phyloP scores from a whole-genome alignment of 202 grass and related monocot species.

The Schoenoplectus triqueter region DNA sequence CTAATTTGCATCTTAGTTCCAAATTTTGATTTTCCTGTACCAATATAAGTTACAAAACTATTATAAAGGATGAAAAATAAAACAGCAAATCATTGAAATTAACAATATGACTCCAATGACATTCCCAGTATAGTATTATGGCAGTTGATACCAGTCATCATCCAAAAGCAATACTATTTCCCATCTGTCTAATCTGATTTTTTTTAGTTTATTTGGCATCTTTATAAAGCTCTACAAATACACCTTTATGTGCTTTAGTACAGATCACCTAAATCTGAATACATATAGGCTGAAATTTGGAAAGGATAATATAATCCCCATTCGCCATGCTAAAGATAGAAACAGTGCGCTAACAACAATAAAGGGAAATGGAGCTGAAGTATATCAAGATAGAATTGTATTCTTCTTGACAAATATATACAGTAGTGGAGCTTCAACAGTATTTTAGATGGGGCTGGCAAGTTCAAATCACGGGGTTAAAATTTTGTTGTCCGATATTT shows the following conservation, averaged over 20 bases:
- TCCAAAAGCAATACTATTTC: background rate
- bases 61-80: background rate
- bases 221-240: background rate
- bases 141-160: background rate
- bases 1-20: constrained; percentile 43
- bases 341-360: background rate
- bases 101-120: constrained; percentile 17
- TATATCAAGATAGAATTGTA: background rate
- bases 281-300: background rate
- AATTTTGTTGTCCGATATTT: too few species aligned
- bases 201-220: background rate
- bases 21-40: constrained; percentile 44
- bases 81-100: background rate
- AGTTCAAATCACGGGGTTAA: too few species aligned
- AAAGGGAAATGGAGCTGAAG: background rate
- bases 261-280: background rate
- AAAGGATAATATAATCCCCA: background rate
- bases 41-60: constrained; percentile 19
- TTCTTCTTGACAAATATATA: background rate
- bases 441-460: too few species aligned
- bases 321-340: background rate
- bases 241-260: background rate
- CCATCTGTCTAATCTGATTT: background rate
- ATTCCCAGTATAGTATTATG: constrained; percentile 1
- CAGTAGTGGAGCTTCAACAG: too few species aligned